A percentile compares a stretch with the other conserved stretches of the same genome.
Conservation (phyloP, 805 yeast species). For the Candida tallmaniae region DNA sequence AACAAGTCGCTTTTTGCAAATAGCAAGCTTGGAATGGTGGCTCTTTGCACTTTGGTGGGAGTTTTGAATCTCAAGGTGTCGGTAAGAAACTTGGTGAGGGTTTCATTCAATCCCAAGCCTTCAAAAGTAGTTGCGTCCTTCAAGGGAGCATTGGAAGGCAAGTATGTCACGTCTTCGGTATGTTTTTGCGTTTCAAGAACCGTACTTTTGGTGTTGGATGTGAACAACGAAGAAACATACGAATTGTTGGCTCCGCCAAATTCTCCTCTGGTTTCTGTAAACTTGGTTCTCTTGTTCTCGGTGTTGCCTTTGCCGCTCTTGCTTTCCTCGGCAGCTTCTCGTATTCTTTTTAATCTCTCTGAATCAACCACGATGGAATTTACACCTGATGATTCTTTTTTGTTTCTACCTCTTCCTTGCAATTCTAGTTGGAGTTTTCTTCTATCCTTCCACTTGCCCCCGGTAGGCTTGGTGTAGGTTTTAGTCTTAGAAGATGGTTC, state of each 20-base stretch:
- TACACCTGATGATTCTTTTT: constrained; percentile 26
- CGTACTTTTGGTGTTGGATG: constrained; percentile 43
- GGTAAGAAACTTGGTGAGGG: constrained; percentile 49
- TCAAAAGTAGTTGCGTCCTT: constrained; percentile 63
- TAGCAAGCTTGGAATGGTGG: constrained; percentile 59
- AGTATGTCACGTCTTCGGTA: constrained; percentile 21
- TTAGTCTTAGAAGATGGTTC: constrained; percentile 21
- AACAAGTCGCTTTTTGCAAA: constrained; percentile 56
- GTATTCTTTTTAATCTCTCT: constrained; percentile 7
- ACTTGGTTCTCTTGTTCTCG: constrained; percentile 28
- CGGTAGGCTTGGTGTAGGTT: constrained; percentile 42
- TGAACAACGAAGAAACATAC: constrained; percentile 80
- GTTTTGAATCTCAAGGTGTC: constrained; percentile 50
- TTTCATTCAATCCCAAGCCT: constrained; percentile 63
- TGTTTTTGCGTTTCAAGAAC: constrained; percentile 46
- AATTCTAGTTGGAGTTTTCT: constrained; percentile 52
- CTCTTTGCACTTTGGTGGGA: constrained; percentile 86
- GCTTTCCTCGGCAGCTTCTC: neutral
- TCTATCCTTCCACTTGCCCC: constrained; percentile 83
- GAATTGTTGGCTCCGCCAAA: constrained; percentile 55
- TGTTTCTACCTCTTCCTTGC: constrained; percentile 38
- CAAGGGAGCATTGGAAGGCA: constrained; percentile 85
- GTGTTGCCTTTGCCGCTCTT: neutral
- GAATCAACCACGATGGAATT: constrained; percentile 22
- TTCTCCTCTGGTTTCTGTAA: constrained; percentile 47